Evolutionary conservation across 2,329 filamentous ascomycete genomes (phyloP).

Genomic region (Domatiomyces globalis): DNA sequence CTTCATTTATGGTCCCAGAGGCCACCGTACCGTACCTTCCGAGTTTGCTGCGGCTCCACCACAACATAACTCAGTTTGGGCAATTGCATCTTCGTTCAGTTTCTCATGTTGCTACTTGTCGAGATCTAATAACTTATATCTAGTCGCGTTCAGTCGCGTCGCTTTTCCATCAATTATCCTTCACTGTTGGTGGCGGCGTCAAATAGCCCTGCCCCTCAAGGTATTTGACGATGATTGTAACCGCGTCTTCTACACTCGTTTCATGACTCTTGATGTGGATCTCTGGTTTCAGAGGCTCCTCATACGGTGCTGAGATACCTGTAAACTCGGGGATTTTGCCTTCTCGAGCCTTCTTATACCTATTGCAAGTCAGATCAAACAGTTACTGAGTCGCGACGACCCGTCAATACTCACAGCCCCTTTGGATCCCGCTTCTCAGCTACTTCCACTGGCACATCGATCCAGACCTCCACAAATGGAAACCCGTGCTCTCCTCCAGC

Average conservation of each 20-base stretch:
- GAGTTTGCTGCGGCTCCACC: too few species aligned
- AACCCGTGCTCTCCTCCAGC: constrained; percentile 48
- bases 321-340: constrained; percentile 97
- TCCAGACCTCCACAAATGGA: constrained; percentile 84
- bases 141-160: too few species aligned
- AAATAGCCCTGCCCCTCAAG: constrained; percentile 54
- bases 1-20: not conserved
- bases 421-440: constrained; percentile 94
- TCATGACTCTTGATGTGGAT: constrained; percentile 74
- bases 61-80: not conserved
- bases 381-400: too few species aligned
- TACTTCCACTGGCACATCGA: constrained; percentile 81
- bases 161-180: constrained; percentile 1
- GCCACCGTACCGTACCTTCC: not conserved
- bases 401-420: constrained; percentile 41
- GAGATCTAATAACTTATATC: too few species aligned
- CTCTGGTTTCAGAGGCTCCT: constrained; percentile 73
- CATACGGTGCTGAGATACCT: constrained; percentile 87
- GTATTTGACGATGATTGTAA: constrained; percentile 69
- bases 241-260: constrained; percentile 75
- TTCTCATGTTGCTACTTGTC: too few species aligned
- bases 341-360: constrained; percentile 84
- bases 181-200: constrained; percentile 17
- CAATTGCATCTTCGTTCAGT: too few species aligned
- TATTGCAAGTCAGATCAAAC: not conserved